Base-by-base conservation (phyloP, 805 yeast species). In the Barnettozyma pratensis region DNA sequence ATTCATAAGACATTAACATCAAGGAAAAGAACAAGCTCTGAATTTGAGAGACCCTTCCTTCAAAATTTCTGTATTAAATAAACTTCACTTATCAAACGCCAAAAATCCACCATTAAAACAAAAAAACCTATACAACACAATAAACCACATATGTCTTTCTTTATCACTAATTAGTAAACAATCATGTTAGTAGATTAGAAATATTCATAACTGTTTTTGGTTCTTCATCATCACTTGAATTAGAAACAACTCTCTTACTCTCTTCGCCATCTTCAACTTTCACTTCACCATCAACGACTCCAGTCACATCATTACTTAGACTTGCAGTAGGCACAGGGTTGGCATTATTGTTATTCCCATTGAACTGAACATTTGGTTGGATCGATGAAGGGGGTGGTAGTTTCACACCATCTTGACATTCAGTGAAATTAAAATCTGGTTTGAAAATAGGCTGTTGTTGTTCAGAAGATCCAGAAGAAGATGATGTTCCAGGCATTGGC, bases 201-300 rank as follows among this genome's bases (percentile, higher is more conserved):
- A 50, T 50, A n/a, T 50, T 50, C 53, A 50, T 50, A 12, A 50
- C 48, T 6, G 46, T 45, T 19, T 39, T 48, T 5, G 50, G 48
- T 14, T 50, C 50, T 3, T 28, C 50, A 4, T 43, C 41, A 10
- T 35, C 46, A 5, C 19, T 19, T 19, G 19, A 19, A 19, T 19
- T 19, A 19, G 19, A 19, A 19, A 19, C 19, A 19, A 19, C 19
- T 19, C 19, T 19, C 19, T 19, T 19, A 19, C 29, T 36, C 34
- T 31, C 34, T 31, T 31, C 34, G 34, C 11, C 34, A 31, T 31
- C 19, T 19, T 19, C 19, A 31, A 31, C 34, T 31, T 31, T 11
- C 34, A 8, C 11, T 11, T 31, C 11, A 31, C 3, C 34, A 31
- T 42, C 29, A 36, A 11, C 28, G 8, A 11, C 30, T 14, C 19